Evolutionary conservation across 228 moss, liverwort and hornwort genomes (phyloP).

Genomic region (Sphagnum magellanicum): DNA sequence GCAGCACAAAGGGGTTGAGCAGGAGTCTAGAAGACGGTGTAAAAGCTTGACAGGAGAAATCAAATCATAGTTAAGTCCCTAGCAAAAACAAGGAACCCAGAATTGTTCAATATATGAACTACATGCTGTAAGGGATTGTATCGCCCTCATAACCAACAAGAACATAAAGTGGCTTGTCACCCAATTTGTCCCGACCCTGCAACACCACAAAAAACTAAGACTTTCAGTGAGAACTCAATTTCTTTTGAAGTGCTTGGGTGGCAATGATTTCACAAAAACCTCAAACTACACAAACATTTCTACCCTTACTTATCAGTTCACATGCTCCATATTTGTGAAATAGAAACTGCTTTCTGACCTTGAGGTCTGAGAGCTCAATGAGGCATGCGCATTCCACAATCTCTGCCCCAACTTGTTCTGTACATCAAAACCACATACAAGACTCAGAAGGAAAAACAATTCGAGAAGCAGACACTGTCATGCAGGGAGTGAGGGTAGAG

Average conservation of each 20-base stretch:
- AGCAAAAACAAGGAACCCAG: neutral
- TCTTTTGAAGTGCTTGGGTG: neutral
- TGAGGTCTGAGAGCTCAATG: constrained; percentile 74
- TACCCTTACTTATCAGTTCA: neutral
- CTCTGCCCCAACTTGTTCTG: constrained; percentile 58
- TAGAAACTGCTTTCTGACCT: constrained; percentile 27
- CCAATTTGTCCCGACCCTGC: constrained; percentile 84
- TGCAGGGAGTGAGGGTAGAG: no score
- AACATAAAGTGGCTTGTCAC: constrained; percentile 60
- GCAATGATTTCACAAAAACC: neutral
- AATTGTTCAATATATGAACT: neutral
- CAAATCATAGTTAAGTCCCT: no score
- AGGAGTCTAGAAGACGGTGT: no score
- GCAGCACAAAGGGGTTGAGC: no score
- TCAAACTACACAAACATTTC: neutral
- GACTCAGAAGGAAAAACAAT: neutral
- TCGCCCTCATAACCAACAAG: constrained; percentile 83
- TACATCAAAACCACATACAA: neutral
- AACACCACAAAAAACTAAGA: neutral
- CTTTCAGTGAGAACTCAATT: neutral
- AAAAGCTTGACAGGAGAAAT: no score
- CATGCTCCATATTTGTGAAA: neutral
- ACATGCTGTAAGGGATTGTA: constrained; percentile 10
- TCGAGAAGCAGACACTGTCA: neutral
- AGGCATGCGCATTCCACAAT: constrained; percentile 90